Base-by-base conservation (phyloP, 441 rosid genomes). In the Jatropha multifida region DNA sequence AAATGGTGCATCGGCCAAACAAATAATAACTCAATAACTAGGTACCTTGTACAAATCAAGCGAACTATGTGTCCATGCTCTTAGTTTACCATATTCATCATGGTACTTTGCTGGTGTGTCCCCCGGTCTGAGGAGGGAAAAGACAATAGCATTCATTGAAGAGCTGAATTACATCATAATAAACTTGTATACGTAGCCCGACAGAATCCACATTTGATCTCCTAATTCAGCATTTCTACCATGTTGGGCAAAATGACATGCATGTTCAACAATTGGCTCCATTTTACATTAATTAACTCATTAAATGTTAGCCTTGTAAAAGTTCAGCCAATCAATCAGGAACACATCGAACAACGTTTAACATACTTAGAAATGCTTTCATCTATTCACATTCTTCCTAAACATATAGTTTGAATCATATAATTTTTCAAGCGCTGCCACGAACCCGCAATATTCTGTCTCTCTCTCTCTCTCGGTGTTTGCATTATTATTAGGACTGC, bases 11-110 rank as follows among this genome's bases (percentile, higher is more conserved):
- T 41, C 65, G 52, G 66, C 44, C 18, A 69, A 65, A 42, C 4
- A 23, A 76, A 59, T 2, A 74, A 63, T 14, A 37, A 14, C 40
- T 56, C 10, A 32, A 17, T 20, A 67, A 86, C 38, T 3, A 63
- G 38, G 49, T 44, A 92, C 99, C 97, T 90, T 96, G 86, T 96
- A 94, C 48, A 86, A 81, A 88, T 96, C 99, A 69, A 96, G 87
- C 52, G 98, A 96, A 70, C 87, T 81, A 79, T 90, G 86, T 3
- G 93, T 81, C 98, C 99, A 94, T 4, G 96, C 83, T 86, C 99
- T 89, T 48, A 94, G 87, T 77, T 90, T 92, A 83, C 89, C 85
- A 80, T 96, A 96, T 71, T 88, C 88, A 4, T 94, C 91, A 73
- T 86, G 87, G 83, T 91, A 96, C 40, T 85, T 79, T 17, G 85